phyloP scores from a whole-genome alignment of 345 rosid species.

The Draba incana region DNA sequence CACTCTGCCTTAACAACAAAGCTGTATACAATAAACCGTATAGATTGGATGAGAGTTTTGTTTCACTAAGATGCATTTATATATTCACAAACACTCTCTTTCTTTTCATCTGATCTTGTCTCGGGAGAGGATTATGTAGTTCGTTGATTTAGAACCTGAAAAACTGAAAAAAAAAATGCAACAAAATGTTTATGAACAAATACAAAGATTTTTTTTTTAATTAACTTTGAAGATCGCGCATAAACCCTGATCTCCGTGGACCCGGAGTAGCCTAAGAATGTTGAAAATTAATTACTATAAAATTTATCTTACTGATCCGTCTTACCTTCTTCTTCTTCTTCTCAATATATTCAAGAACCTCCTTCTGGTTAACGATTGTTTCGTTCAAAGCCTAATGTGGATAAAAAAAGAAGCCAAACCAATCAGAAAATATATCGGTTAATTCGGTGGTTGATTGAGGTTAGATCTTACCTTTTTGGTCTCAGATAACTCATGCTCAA shows the following conservation, averaged over 20 bases:
- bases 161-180: constrained; percentile 5
- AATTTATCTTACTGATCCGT: constrained; percentile 20
- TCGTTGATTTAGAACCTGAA: constrained; percentile 32
- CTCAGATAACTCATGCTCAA: constrained; percentile 65
- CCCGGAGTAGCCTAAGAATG: not conserved
- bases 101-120: not conserved
- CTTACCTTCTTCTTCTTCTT: constrained; percentile 51
- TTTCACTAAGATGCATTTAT: constrained; percentile 4
- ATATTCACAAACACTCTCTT: not conserved
- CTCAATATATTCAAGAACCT: constrained; percentile 50
- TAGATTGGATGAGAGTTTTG: constrained; percentile 1
- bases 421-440: constrained; percentile 1
- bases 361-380: constrained; percentile 46
- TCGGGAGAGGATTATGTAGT: not conserved
- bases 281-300: not conserved
- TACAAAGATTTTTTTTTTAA: too few species aligned
- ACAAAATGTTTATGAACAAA: constrained; percentile 21
- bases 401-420: not conserved
- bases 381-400: constrained; percentile 55
- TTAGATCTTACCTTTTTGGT: constrained; percentile 63
- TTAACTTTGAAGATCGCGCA: too few species aligned
- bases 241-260: too few species aligned
- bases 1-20: constrained; percentile 6
- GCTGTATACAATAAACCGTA: not conserved
- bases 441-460: not conserved